A percentile compares a stretch with the other conserved stretches of the same genome.
phyloP scores from a whole-genome alignment of 805 yeast genomes.

The Candida khao-thaluensis region DNA sequence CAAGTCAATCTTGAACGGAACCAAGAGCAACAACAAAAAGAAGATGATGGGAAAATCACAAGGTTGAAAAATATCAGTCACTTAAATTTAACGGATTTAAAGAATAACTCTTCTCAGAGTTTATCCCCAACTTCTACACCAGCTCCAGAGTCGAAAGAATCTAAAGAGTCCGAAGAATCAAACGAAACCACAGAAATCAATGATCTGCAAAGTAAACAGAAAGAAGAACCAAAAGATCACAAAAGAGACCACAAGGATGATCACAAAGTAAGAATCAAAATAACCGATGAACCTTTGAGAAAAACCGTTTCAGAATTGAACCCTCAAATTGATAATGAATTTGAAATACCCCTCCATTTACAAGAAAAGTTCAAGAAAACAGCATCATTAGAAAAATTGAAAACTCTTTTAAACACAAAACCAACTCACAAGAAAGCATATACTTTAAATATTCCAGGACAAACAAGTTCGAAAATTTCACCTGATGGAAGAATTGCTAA shows the following conservation, averaged over 20 bases:
- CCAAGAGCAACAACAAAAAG: slow-evolving; percentile 19
- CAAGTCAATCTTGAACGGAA: slow-evolving; percentile 1
- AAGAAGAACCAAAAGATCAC: not conserved
- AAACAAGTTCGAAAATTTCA: slow-evolving; percentile 73
- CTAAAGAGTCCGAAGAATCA: not conserved
- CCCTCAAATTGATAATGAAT: slow-evolving; percentile 7
- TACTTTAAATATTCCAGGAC: slow-evolving; percentile 89
- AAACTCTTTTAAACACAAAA: slow-evolving; percentile 33
- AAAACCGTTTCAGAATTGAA: slow-evolving; percentile 8
- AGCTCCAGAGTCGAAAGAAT: not conserved
- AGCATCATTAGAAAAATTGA: slow-evolving; percentile 41
- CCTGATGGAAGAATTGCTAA: slow-evolving; percentile 71
- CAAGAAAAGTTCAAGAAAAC: slow-evolving; percentile 40
- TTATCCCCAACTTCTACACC: slow-evolving; percentile 19
- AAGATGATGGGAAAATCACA: slow-evolving; percentile 17
- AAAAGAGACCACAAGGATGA: too few relatives aligned
- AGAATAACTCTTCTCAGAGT: slow-evolving; percentile 20
- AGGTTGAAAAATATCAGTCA: slow-evolving; percentile 36
- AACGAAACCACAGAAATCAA: not conserved
- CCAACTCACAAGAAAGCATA: slow-evolving; percentile 61
- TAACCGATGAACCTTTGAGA: slow-evolving; percentile 5
- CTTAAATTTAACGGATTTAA: slow-evolving; percentile 36
- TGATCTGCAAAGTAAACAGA: not conserved
- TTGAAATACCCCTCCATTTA: slow-evolving; percentile 34
- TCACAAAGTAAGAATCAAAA: slow-evolving; percentile 14